Base-by-base conservation (phyloP, 2,329 filamentous ascomycete genomes). In the Trichophyton mentagrophytes region DNA sequence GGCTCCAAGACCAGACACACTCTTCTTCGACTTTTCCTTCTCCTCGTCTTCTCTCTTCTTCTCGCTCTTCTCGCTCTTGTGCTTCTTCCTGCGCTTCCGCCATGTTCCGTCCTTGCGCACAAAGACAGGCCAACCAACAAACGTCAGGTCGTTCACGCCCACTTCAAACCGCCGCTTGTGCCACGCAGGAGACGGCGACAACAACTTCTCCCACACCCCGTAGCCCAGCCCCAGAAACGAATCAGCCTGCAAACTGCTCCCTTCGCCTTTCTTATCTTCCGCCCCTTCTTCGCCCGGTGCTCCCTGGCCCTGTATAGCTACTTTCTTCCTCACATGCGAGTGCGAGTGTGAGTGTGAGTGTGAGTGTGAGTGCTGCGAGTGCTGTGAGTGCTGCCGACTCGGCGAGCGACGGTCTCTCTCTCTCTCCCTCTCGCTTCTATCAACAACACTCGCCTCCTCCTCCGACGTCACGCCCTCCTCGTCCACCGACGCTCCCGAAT, bases 131-230 rank as follows among this genome's bases (percentile, higher is more conserved):
- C 89, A 90, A 0, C 90, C 90, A 17, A 95, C 79, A 69, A 89
- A 93, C 61, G 86, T 84, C 46, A 92, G 77, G 53, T 89, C 86
- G 67, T 95, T 89, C 7, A 96, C 78, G 0, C 85, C 87, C 62
- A 95, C 79, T 70, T 95, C 88, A 68, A 95, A 95, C 25, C 85
- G 82, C 66, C 81, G 84, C 76, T 92, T 95, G 74, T 93, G 87
- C 71, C 88, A 90, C 7, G 86, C 82, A 11, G 84, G 80, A 7
- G 84, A 83, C 0, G 90, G 90, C 0, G 87, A 90, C 60, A 96
- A 72, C 57, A 96, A 81, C 65, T 87, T 89, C 67, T 89, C 89
- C 63, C 95, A 81, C 53, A 90, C 87, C 63, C 86, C 84, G n/a
- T 85, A 85, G 1, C 84, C 82, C 61, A 90, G 85, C 0, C 87